Evolutionary conservation across 768 basidiomycete species (phyloP).

Genomic region (Imleria badia): DNA sequence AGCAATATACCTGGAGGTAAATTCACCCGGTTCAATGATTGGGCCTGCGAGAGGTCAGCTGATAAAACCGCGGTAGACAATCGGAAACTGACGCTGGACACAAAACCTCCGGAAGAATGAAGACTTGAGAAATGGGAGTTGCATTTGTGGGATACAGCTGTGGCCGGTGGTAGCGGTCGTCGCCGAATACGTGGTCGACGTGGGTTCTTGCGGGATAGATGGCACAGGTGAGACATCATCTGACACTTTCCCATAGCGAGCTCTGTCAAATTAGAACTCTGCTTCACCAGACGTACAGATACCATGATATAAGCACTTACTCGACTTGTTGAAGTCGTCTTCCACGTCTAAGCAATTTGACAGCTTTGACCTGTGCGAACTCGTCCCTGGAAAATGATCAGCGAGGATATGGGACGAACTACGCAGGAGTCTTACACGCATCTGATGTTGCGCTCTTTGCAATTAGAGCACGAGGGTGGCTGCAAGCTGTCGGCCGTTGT

Average conservation of each 20-base stretch:
- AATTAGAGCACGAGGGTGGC: slow-evolving; percentile 76
- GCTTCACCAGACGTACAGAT: neutral
- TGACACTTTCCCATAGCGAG: slow-evolving; percentile 73
- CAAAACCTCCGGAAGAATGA: slow-evolving; percentile 84
- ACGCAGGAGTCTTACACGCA: slow-evolving; percentile 77
- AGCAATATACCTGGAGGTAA: slow-evolving; percentile 66
- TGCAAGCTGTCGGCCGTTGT: slow-evolving; percentile 42
- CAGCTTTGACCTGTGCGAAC: slow-evolving; percentile 87
- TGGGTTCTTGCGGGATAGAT: slow-evolving; percentile 26
- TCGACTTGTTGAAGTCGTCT: slow-evolving; percentile 82
- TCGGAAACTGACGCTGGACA: slow-evolving; percentile 65
- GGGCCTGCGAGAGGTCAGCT: slow-evolving; percentile 56
- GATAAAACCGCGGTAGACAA: neutral
- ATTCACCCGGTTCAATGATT: slow-evolving; percentile 79
- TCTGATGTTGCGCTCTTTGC: slow-evolving; percentile 83
- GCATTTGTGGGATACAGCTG: slow-evolving; percentile 67
- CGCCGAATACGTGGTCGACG: slow-evolving; percentile 8
- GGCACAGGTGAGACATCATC: slow-evolving; percentile 35
- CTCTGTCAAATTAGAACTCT: slow-evolving; percentile 41
- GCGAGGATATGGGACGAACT: neutral
- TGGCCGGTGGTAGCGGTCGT: neutral
- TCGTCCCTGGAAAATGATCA: slow-evolving; percentile 62
- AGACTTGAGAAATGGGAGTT: slow-evolving; percentile 78
- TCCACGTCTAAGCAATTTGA: slow-evolving; percentile 79
- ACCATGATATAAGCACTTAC: slow-evolving; percentile 44